phyloP scores from a whole-genome alignment of 169 alveolate genomes.

The Eimeria maxima region DNA sequence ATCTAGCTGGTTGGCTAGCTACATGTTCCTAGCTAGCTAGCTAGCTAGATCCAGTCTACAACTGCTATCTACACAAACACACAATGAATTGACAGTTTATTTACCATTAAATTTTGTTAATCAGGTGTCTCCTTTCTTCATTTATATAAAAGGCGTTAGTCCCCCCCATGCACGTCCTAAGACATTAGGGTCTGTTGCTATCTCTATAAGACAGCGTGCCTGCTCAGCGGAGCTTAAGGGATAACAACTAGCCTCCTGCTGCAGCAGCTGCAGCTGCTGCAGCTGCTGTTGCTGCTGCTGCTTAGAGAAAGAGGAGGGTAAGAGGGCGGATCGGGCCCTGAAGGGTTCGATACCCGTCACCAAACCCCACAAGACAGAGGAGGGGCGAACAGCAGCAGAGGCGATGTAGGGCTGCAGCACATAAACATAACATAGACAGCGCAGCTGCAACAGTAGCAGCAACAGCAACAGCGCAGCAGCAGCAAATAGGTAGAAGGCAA shows the following conservation, averaged over 20 bases:
- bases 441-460: constrained; percentile 12
- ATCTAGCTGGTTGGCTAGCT: background rate
- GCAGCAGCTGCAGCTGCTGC: background rate
- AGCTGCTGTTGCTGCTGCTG: constrained; percentile 20
- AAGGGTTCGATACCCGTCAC: background rate
- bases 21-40: background rate
- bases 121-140: too few species aligned
- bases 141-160: background rate
- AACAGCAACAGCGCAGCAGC: background rate
- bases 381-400: background rate
- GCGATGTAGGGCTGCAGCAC: constrained; percentile 14
- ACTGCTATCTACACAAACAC: background rate
- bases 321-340: background rate
- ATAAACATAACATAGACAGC: background rate
- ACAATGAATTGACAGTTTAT: too few species aligned
- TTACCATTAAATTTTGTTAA: too few species aligned
- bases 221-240: constrained; percentile 13
- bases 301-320: background rate
- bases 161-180: constrained; percentile 81
- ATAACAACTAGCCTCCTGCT: background rate
- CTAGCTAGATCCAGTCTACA: background rate
- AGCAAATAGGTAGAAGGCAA: background rate
- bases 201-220: constrained; percentile 61
- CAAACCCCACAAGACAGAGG: background rate
- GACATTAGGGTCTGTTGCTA: constrained; percentile 71